Percentiles rank a stretch among this genome's conserved stretches.
These are phyloP conservation scores for Chlorella sp. DNA, from an alignment of 139 green algal species.

Conservation along the genomic window DNA sequence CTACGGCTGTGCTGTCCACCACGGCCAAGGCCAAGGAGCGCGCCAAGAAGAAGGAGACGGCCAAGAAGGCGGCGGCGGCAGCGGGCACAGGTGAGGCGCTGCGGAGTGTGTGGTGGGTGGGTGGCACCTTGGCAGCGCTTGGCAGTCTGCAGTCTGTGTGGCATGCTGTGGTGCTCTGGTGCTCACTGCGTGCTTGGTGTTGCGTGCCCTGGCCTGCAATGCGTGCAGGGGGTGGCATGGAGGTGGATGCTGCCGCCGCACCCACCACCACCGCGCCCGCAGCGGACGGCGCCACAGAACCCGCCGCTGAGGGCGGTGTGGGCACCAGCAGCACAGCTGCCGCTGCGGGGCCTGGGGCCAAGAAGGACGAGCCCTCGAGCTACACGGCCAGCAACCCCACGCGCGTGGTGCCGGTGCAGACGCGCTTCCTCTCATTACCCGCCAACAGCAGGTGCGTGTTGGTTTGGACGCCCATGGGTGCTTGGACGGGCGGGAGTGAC, in stretches of 20 bases:
- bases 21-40: constrained; percentile 78
- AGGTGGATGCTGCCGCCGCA: background rate
- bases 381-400: constrained; percentile 76
- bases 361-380: constrained; percentile 57
- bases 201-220: too few relatives aligned
- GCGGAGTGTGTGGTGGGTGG: constrained; percentile 2
- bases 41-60: constrained; percentile 69
- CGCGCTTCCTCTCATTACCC: constrained; percentile 16
- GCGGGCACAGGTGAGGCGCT: too few relatives aligned
- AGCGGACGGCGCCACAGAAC: background rate
- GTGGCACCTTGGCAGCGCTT: background rate
- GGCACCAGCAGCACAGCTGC: constrained; percentile 19
- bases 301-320: background rate
- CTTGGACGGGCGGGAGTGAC: too few relatives aligned
- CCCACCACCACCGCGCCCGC: background rate
- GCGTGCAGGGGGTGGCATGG: constrained; percentile 4
- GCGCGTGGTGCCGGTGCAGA: constrained; percentile 67
- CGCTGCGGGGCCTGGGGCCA: constrained; percentile 10
- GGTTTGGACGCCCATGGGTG: background rate
- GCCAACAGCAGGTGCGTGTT: background rate
- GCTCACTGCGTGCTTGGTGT: too few relatives aligned
- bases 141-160: too few relatives aligned
- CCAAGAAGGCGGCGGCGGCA: constrained; percentile 39
- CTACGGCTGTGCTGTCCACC: constrained; percentile 92
- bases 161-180: too few relatives aligned